These are phyloP conservation scores for Ustilago trichophora DNA, from an alignment of 1,284 basidiomycete genomes.

Conservation along the genomic window DNA sequence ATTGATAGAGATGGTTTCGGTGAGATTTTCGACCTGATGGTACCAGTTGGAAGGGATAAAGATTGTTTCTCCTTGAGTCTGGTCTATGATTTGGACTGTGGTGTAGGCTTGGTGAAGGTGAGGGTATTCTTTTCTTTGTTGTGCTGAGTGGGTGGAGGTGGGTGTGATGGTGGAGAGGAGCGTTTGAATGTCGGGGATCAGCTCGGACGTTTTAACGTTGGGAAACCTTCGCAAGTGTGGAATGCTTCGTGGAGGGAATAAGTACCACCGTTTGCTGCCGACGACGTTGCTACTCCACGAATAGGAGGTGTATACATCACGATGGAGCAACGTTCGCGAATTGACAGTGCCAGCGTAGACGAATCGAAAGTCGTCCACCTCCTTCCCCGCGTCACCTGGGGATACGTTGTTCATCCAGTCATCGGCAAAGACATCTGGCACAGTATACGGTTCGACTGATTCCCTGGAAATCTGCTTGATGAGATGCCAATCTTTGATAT, in stretches of 20 bases:
- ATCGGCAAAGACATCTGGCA: conserved; percentile 69
- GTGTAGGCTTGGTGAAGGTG: conserved; percentile 3
- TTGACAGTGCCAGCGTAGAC: conserved; percentile 55
- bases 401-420: conserved; percentile 69
- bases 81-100: conserved; percentile 16
- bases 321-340: conserved; percentile 49
- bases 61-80: conserved; percentile 51
- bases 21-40: conserved; percentile 65
- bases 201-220: conserved; percentile 48
- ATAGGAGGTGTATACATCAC: conserved; percentile 69
- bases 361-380: conserved; percentile 69
- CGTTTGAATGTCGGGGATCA: conserved; percentile 32
- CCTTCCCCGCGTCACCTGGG: neutral
- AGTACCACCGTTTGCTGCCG: conserved; percentile 71
- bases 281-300: conserved; percentile 72
- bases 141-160: neutral
- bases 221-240: conserved; percentile 63
- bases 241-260: conserved; percentile 69
- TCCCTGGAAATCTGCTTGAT: conserved; percentile 61
- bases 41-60: conserved; percentile 65
- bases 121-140: neutral
- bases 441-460: conserved; percentile 67
- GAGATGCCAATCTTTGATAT: conserved; percentile 73
- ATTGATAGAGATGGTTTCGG: conserved; percentile 57
- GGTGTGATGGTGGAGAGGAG: conserved; percentile 4